Percentiles rank a stretch among this genome's conserved stretches.
These are phyloP conservation scores for Ogataea dorogensis DNA, from an alignment of 805 yeast genomes.

Conservation along the genomic window DNA sequence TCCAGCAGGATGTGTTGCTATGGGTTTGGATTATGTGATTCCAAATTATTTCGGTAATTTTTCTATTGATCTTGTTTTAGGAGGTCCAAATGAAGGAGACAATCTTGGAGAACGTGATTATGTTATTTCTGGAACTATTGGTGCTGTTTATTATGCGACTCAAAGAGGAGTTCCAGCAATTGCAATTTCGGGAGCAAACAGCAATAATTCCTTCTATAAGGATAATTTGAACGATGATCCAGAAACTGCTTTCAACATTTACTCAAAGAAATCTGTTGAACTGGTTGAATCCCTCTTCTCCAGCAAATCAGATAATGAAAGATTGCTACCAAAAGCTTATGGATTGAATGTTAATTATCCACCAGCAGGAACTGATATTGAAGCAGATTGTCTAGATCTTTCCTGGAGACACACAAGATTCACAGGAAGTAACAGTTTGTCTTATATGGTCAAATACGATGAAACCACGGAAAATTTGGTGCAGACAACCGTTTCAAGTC, in stretches of 20 bases:
- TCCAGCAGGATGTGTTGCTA: slow-evolving; percentile 51
- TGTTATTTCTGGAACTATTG: slow-evolving; percentile 51
- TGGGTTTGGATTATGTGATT: slow-evolving; percentile 46
- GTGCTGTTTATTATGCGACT: slow-evolving; percentile 47
- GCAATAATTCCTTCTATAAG: slow-evolving; percentile 48
- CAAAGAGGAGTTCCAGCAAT: slow-evolving; percentile 49
- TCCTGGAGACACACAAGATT: slow-evolving; percentile 44
- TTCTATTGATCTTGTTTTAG: slow-evolving; percentile 46
- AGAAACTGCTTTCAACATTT: slow-evolving; percentile 42
- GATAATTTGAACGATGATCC: slow-evolving; percentile 44
- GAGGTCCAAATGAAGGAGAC: slow-evolving; percentile 55
- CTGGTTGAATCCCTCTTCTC: slow-evolving; percentile 39
- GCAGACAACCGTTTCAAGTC: slow-evolving; percentile 19
- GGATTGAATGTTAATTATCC: slow-evolving; percentile 53
- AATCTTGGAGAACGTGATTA: slow-evolving; percentile 44
- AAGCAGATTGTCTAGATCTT: slow-evolving; percentile 40
- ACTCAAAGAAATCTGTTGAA: slow-evolving; percentile 40
- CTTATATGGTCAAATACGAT: slow-evolving; percentile 38
- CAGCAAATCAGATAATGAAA: slow-evolving; percentile 37
- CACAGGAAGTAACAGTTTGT: slow-evolving; percentile 39
- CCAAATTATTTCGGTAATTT: slow-evolving; percentile 45
- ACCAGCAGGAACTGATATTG: slow-evolving; percentile 40
- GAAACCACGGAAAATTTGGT: slow-evolving; percentile 35
- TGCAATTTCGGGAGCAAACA: slow-evolving; percentile 51
- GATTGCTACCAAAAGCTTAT: slow-evolving; percentile 41